Conservation (phyloP, 2,329 filamentous ascomycete genomes). For the Neonectria magnoliae region DNA sequence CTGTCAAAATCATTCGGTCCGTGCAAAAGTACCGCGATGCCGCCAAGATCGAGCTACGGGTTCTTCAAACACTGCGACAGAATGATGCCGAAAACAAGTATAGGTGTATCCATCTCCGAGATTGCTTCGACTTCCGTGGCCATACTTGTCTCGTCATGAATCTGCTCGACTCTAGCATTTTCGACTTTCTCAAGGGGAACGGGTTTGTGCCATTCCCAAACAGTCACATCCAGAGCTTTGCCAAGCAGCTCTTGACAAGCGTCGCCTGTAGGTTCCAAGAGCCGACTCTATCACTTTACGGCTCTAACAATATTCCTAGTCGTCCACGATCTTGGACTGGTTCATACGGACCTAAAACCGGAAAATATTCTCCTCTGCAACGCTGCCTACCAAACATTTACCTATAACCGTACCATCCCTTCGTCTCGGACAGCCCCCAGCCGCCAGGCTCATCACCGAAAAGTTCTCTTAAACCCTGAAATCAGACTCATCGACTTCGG, state of each 20-base stretch:
- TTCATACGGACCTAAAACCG: conserved; percentile 85
- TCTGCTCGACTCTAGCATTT: conserved; percentile 90
- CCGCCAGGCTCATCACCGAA: conserved; percentile 70
- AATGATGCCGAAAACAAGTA: conserved; percentile 95
- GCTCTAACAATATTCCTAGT: conserved; percentile 61
- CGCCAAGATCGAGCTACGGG: conserved; percentile 91
- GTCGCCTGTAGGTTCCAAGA: conserved; percentile 84
- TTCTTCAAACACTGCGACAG: conserved; percentile 88
- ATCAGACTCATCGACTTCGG: conserved; percentile 78
- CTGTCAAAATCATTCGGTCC: conserved; percentile 97
- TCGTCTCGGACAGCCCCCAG: conserved; percentile 69
- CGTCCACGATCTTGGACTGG: conserved; percentile 94
- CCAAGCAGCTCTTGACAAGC: conserved; percentile 92
- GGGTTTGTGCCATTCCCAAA: conserved; percentile 96
- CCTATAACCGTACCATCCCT: conserved; percentile 75
- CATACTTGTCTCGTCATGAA: conserved; percentile 91
- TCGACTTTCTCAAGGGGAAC: conserved; percentile 97
- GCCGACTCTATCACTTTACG: neutral
- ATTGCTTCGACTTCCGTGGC: conserved; percentile 96
- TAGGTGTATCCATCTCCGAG: conserved; percentile 93
- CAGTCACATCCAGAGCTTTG: conserved; percentile 97
- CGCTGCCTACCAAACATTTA: conserved; percentile 74
- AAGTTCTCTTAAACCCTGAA: conserved; percentile 73
- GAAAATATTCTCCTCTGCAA: conserved; percentile 76
- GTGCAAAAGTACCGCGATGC: conserved; percentile 99